Evolutionary conservation across 805 yeast genomes (phyloP), one percentile per base, ranked within the genome.

Genomic region (Saccharomyces kudriavzevii): DNA sequence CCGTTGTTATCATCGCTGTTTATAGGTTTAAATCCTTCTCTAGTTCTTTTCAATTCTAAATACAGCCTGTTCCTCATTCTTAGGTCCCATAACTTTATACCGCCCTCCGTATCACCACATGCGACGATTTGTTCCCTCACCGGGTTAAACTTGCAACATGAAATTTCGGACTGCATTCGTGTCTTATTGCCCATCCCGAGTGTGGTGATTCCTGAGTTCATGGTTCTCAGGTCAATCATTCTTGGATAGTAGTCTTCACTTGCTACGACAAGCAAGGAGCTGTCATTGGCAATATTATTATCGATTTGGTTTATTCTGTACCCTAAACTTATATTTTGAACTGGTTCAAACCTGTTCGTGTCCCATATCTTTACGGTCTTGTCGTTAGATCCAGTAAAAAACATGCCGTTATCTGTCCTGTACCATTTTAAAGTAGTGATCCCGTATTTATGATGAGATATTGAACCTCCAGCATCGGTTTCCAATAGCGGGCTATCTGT

Each of bases 341-440:
- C 96, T 20, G 81, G 80, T n/a, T 75, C 74, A 58, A 90, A 70
- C 17, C 77, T 71, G 52, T 77, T 77, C 0, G 96, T 78, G 64
- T 89, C 96, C 95, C 96, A 91, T 0, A 89, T 75, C 57, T 84
- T 86, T 24, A 90, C 79, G 0, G 82, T 78, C 54, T 79, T 81
- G 67, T 91, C 97, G 66, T 83, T 89, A 0, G 96, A 88, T 0
- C 89, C 82, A 2, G 89, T 79, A 20, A 89, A 76, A 71, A 89
- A 90, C 83, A 91, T 77, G 0, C 96, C 97, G 31, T 84, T 81
- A 68, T 91, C 97, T 47, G 73, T 72, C 0, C 94, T 90, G 92
- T 96, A 92, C 97, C 97, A 91, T 60, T 77, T 74, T 0, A 88
- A 73, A 14, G 80, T 70, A 0, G 96, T 86, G 0, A 91, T 75